Conservation (phyloP, 2,329 filamentous ascomycete genomes). For the Hypoxylon sp. region DNA sequence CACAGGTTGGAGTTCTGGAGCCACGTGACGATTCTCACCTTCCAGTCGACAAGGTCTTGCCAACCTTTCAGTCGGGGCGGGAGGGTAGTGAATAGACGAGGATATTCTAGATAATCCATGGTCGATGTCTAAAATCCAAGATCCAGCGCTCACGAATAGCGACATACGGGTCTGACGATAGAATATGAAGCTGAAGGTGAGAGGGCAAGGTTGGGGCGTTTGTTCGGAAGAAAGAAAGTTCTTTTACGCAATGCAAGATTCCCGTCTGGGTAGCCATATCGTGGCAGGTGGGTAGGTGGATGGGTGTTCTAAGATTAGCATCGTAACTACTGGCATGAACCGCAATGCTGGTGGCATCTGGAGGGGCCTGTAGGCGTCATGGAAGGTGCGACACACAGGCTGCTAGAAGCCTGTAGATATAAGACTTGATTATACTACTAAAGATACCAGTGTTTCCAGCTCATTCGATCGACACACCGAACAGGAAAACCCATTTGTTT, state of each 20-base stretch:
- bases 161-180: neutral
- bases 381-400: neutral
- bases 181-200: neutral
- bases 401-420: too few species aligned
- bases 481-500: neutral
- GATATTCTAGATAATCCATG: neutral
- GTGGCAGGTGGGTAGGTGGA: neutral
- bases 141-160: neutral
- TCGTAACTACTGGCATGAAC: neutral
- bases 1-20: neutral
- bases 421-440: too few species aligned
- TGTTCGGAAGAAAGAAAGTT: neutral
- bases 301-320: neutral
- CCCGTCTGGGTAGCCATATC: neutral
- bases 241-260: neutral
- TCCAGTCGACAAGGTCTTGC: neutral
- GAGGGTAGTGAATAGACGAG: too few species aligned
- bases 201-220: neutral
- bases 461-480: too few species aligned
- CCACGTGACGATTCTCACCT: neutral
- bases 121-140: neutral
- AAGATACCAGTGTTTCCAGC: too few species aligned
- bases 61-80: neutral
- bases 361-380: too few species aligned
- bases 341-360: too few species aligned